Evolutionary conservation across 495 filamentous ascomycete species (phyloP).

Genomic region (Schizothecium vesticola): DNA sequence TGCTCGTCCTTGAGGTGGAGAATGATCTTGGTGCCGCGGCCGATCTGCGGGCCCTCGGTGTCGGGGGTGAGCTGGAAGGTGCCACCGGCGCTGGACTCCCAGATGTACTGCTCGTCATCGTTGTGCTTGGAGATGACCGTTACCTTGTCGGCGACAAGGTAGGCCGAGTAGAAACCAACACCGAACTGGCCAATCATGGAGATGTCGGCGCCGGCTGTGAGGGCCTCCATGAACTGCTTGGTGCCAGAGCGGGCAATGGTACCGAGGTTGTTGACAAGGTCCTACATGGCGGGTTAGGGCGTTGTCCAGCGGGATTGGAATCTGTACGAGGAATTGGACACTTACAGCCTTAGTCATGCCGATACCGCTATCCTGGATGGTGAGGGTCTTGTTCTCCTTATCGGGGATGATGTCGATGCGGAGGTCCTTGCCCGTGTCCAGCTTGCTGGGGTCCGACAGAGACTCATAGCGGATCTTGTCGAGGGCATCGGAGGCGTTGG

Average conservation of each 20-base stretch:
- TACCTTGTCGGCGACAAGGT: conserved; percentile 95
- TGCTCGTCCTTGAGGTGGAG: conserved; percentile 99
- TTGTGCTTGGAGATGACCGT: conserved; percentile 97
- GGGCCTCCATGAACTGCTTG: conserved; percentile 99
- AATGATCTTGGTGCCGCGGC: conserved; percentile 95
- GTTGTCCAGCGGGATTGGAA: neutral
- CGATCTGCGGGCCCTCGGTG: conserved; percentile 82
- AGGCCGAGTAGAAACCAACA: conserved; percentile 99
- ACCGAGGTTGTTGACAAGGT: conserved; percentile 99
- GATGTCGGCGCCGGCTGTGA: conserved; percentile 96
- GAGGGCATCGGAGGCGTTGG: conserved; percentile 95
- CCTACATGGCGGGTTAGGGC: conserved; percentile 46
- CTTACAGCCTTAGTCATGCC: conserved; percentile 99
- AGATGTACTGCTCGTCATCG: conserved; percentile 99
- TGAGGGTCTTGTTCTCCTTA: conserved; percentile 94
- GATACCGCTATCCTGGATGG: conserved; percentile 95
- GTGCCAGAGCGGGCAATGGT: conserved; percentile 98
- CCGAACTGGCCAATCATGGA: conserved; percentile 99
- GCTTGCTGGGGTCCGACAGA: conserved; percentile 92
- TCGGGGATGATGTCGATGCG: conserved; percentile 97
- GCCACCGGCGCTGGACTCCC: conserved; percentile 96
- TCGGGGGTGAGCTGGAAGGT: conserved; percentile 93
- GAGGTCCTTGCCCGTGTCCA: conserved; percentile 93
- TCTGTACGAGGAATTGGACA: conserved; percentile 22
- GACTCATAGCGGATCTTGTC: conserved; percentile 99